Evolutionary conservation across 2,329 filamentous ascomycete species (phyloP).

Genomic region (Botrytis sinoallii): DNA sequence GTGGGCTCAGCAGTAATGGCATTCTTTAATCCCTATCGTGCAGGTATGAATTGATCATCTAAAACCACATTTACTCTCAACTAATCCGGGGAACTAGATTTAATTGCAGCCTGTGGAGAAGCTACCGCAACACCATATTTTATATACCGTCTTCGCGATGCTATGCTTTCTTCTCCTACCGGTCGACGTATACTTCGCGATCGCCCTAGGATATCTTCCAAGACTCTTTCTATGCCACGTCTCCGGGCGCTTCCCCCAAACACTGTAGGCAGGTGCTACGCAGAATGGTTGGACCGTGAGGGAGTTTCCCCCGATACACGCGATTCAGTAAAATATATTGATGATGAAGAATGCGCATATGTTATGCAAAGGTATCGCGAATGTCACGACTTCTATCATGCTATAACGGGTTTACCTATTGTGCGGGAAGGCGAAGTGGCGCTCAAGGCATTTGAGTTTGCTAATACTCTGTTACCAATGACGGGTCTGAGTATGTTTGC

Average conservation of each 20-base stretch:
- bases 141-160: slow-evolving; percentile 83
- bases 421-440: slow-evolving; percentile 95
- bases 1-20: slow-evolving; percentile 62
- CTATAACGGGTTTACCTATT: slow-evolving; percentile 83
- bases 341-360: slow-evolving; percentile 93
- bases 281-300: slow-evolving; percentile 88
- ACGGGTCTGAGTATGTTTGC: slow-evolving; percentile 83
- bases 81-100: slow-evolving; percentile 54
- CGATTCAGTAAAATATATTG: slow-evolving; percentile 78
- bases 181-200: slow-evolving; percentile 89
- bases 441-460: slow-evolving; percentile 97
- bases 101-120: slow-evolving; percentile 93
- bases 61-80: background rate
- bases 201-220: slow-evolving; percentile 80
- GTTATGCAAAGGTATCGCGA: slow-evolving; percentile 98
- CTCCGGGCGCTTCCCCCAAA: slow-evolving; percentile 70
- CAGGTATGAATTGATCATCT: slow-evolving; percentile 50
- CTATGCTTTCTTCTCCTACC: slow-evolving; percentile 81
- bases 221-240: slow-evolving; percentile 58
- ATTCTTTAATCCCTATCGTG: slow-evolving; percentile 73
- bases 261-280: slow-evolving; percentile 79
- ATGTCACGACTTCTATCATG: slow-evolving; percentile 97
- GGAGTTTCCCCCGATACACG: slow-evolving; percentile 91
- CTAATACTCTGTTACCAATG: slow-evolving; percentile 93
- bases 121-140: slow-evolving; percentile 93